Percentiles rank a stretch among this genome's conserved stretches.
Conservation (phyloP, 805 yeast genomes). For the Barnettozyma sp. region DNA sequence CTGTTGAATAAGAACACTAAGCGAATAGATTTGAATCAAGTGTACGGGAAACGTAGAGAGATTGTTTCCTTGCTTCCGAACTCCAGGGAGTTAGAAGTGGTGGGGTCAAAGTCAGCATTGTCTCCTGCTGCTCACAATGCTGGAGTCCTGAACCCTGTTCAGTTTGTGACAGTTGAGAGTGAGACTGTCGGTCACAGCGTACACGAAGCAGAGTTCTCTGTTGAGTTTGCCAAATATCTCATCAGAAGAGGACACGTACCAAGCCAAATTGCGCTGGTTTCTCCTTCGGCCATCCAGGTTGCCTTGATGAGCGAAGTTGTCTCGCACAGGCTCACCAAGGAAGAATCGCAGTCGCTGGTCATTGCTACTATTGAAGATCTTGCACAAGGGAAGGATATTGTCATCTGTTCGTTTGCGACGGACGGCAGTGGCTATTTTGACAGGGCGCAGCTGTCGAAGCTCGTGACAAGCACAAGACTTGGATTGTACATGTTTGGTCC, state of each 20-base stretch:
- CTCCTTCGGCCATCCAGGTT: constrained; percentile 26
- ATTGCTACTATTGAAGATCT: background rate
- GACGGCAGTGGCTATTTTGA: background rate
- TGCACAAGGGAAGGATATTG: background rate
- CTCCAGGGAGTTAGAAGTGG: background rate
- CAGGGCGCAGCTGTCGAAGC: background rate
- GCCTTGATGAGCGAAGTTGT: constrained; percentile 8
- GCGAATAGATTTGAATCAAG: background rate
- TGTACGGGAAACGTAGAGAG: background rate
- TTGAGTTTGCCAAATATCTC: constrained; percentile 40
- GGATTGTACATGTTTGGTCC: constrained; percentile 6
- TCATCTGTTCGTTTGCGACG: constrained; percentile 4
- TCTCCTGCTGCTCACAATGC: background rate
- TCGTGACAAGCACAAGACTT: background rate
- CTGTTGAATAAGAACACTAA: constrained; percentile 20
- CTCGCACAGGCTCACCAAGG: background rate
- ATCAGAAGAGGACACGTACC: constrained; percentile 36
- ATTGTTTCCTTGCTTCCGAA: background rate
- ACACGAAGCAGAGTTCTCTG: constrained; percentile 44
- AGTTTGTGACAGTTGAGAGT: constrained; percentile 29
- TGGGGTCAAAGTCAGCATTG: no score
- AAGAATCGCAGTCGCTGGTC: background rate
- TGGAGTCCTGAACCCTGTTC: constrained; percentile 10
- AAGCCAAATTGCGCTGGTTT: constrained; percentile 33
- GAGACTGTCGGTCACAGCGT: constrained; percentile 27